Evolutionary conservation across 306 rosid genomes (phyloP).

Genomic region (Trichosanthes cucumerina): DNA sequence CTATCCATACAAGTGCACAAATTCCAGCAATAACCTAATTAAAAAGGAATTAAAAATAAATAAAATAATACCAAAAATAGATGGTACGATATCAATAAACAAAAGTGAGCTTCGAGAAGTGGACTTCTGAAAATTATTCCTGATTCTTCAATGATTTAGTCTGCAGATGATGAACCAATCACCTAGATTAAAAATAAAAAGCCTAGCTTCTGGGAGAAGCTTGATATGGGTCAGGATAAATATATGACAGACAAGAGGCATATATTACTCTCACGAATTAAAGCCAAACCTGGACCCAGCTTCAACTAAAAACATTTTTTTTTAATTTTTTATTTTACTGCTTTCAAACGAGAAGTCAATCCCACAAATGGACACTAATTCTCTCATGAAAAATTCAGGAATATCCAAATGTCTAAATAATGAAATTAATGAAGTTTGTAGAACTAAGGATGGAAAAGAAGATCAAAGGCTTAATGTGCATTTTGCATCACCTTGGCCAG

Average conservation of each 20-base stretch:
- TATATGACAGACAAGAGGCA: neutral
- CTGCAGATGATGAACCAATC: neutral
- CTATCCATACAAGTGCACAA: slow-evolving; percentile 88
- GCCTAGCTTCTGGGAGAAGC: neutral
- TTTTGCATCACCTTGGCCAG: slow-evolving; percentile 70
- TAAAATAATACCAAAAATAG: neutral
- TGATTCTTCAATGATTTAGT: neutral
- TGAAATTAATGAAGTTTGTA: neutral
- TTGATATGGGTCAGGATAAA: neutral
- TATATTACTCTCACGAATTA: neutral
- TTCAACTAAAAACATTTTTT: neutral
- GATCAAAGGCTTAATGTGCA: slow-evolving; percentile 3
- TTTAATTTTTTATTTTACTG: neutral
- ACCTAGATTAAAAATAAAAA: neutral
- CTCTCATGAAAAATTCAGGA: neutral
- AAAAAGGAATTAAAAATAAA: neutral
- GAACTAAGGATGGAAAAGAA: slow-evolving; percentile 1
- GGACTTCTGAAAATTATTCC: slow-evolving; percentile 3
- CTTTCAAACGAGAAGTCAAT: neutral
- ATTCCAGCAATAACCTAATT: slow-evolving; percentile 94
- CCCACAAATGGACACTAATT: neutral
- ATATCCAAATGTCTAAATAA: neutral
- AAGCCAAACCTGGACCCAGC: neutral
- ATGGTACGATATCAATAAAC: neutral
- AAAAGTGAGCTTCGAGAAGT: neutral